Percentiles rank a stretch among this genome's conserved stretches.
phyloP scores from a whole-genome alignment of 2,329 filamentous ascomycete genomes.

The Fusarium sp. region DNA sequence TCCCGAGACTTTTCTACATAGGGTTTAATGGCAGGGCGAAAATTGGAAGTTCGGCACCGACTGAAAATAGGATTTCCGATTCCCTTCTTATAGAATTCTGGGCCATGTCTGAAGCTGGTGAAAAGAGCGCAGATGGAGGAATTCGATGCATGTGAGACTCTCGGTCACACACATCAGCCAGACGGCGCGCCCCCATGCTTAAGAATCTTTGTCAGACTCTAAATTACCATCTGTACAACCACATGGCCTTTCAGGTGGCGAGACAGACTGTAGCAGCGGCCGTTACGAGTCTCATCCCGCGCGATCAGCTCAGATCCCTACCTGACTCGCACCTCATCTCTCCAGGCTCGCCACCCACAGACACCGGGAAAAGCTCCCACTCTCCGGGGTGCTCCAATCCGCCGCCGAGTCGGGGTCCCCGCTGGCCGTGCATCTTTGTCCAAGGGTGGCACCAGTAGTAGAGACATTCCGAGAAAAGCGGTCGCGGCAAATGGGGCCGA shows the following conservation, averaged over 20 bases:
- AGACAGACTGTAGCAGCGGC: neutral
- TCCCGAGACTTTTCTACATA: neutral
- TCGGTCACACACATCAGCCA: neutral
- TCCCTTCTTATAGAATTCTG: neutral
- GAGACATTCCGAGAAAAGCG: neutral
- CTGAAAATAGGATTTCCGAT: neutral
- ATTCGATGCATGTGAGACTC: neutral
- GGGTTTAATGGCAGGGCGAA: neutral
- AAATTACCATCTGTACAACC: neutral
- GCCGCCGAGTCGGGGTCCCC: conserved; percentile 2
- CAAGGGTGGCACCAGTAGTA: neutral
- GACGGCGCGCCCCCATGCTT: neutral
- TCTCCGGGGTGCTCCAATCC: neutral
- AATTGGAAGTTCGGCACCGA: neutral
- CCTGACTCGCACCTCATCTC: neutral
- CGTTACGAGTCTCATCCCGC: neutral
- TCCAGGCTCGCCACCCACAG: neutral
- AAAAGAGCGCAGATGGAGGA: neutral
- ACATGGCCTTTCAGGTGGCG: neutral
- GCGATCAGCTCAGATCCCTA: neutral
- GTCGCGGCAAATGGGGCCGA: neutral
- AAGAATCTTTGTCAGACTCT: neutral
- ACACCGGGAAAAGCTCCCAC: neutral
- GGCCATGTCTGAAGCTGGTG: neutral
- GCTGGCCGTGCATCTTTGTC: neutral